Percentiles rank a stretch among this genome's conserved stretches.
Evolutionary conservation across 306 rosid genomes (phyloP).

Genomic region (Pyrus communis): DNA sequence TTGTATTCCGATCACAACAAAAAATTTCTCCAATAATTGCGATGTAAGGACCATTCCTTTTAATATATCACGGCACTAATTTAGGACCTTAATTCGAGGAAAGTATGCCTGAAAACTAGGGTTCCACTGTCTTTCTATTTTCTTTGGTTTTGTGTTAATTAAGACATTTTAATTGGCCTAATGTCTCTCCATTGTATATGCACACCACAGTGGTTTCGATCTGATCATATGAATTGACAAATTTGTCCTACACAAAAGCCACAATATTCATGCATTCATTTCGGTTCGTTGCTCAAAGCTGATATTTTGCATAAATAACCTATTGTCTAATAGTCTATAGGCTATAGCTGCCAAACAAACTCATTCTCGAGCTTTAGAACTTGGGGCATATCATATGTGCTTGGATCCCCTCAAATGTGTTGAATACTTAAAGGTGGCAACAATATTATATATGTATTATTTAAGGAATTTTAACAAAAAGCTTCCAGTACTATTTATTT

Average conservation of each 20-base stretch:
- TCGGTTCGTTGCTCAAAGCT: neutral
- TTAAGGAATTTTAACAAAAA: neutral
- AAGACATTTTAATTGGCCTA: constrained; percentile 23
- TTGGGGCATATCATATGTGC: neutral
- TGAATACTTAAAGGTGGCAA: constrained; percentile 19
- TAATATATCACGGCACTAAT: constrained; percentile 28
- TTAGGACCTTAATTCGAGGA: constrained; percentile 42
- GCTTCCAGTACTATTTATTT: rapidly evolving
- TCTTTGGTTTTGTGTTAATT: too few relatives aligned
- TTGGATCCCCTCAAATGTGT: neutral
- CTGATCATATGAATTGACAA: neutral
- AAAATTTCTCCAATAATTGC: neutral
- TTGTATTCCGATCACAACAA: too few relatives aligned
- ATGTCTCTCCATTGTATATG: neutral
- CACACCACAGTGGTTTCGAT: neutral
- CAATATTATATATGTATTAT: neutral
- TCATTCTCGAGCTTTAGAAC: constrained; percentile 18
- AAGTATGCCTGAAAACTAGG: constrained; percentile 44
- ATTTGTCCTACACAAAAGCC: neutral
- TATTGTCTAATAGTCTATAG: neutral
- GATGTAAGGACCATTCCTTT: constrained; percentile 19
- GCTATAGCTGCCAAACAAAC: constrained; percentile 2
- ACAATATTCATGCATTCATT: neutral
- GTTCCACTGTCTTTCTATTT: constrained; percentile 30
- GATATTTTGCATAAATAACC: neutral